phyloP scores from a whole-genome alignment of 176 grass and related monocot species.

The Neostapfia colusana region DNA sequence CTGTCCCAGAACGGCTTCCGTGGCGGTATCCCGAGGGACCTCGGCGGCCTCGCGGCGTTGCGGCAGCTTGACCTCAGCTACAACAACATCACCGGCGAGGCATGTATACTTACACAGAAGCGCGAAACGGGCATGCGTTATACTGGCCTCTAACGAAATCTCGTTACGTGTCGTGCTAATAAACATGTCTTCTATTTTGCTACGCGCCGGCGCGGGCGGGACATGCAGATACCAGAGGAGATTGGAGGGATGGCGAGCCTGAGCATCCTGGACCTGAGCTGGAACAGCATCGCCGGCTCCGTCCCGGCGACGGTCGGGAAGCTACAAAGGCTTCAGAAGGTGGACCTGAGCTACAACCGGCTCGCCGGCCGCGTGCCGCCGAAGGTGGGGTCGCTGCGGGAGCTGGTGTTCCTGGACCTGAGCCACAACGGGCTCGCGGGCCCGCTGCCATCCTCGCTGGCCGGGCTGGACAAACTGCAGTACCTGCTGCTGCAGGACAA shows the following conservation, averaged over 20 bases:
- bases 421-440: constrained; percentile 63
- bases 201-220: background rate
- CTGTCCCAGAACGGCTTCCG: constrained; percentile 67
- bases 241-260: constrained; percentile 61
- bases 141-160: background rate
- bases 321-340: constrained; percentile 60
- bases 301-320: constrained; percentile 47
- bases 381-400: constrained; percentile 50
- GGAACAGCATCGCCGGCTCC: constrained; percentile 55
- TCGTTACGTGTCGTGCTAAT: background rate
- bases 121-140: too few species aligned
- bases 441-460: constrained; percentile 50
- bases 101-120: constrained; percentile 12
- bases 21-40: constrained; percentile 57
- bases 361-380: constrained; percentile 55
- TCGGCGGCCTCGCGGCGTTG: constrained; percentile 45
- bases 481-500: constrained; percentile 80
- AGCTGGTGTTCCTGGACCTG: constrained; percentile 74
- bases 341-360: constrained; percentile 79
- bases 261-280: constrained; percentile 81
- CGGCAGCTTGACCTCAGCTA: constrained; percentile 84
- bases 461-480: constrained; percentile 53
- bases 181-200: background rate
- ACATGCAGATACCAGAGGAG: constrained; percentile 38
- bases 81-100: constrained; percentile 61